phyloP scores from a whole-genome alignment of 768 basidiomycete genomes.

The Suillus brevipes region DNA sequence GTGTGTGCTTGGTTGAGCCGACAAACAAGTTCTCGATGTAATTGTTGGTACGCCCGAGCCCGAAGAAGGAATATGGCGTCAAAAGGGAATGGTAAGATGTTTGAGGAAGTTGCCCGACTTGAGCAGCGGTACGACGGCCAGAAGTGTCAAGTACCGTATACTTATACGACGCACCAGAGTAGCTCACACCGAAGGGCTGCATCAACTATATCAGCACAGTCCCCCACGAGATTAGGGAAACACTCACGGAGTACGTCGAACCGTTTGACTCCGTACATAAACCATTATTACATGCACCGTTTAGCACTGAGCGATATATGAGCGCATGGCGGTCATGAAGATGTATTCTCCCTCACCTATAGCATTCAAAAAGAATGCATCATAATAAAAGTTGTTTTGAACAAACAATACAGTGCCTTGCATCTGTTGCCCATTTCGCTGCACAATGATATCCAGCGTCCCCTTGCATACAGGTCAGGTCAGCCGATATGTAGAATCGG shows the following conservation, averaged over 20 bases:
- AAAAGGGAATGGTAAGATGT: constrained; percentile 89
- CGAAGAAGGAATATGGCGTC: constrained; percentile 94
- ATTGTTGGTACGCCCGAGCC: constrained; percentile 96
- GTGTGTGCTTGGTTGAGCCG: constrained; percentile 77
- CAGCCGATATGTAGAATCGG: background rate
- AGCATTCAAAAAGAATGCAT: constrained; percentile 98
- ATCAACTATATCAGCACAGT: constrained; percentile 11
- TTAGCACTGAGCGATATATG: constrained; percentile 60
- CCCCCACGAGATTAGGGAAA: background rate
- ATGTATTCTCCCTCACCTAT: constrained; percentile 53
- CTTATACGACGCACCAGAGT: constrained; percentile 94
- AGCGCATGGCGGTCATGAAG: background rate
- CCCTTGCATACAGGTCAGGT: constrained; percentile 53
- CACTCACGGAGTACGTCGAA: constrained; percentile 74
- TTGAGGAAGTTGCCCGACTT: constrained; percentile 93
- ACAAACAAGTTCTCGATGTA: constrained; percentile 99
- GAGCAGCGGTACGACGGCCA: constrained; percentile 85
- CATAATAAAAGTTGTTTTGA: constrained; percentile 97
- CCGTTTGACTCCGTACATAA: constrained; percentile 67
- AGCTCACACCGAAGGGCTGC: constrained; percentile 92
- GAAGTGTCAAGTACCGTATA: constrained; percentile 94
- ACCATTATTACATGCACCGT: constrained; percentile 88
- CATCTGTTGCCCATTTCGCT: constrained; percentile 70
- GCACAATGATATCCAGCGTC: constrained; percentile 87
- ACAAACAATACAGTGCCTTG: constrained; percentile 73